These are phyloP conservation scores for Dentipellis sp. DNA, from an alignment of 768 basidiomycete species.

Conservation along the genomic window DNA sequence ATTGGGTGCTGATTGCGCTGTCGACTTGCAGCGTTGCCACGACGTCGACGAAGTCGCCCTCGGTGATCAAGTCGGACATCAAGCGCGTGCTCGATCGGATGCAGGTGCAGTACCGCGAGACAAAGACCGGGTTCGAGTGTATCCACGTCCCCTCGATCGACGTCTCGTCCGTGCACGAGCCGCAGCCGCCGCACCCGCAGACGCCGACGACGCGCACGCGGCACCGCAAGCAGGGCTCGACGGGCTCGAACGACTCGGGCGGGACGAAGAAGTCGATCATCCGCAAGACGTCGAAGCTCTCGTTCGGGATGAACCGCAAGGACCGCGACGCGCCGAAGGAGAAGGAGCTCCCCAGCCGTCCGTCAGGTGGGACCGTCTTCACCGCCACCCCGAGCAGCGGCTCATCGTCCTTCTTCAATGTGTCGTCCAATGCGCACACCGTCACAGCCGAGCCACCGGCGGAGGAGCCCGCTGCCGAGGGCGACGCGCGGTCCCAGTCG, in stretches of 20 bases:
- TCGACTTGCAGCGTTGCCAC: constrained; percentile 67
- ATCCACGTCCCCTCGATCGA: constrained; percentile 94
- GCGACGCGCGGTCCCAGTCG: constrained; percentile 27
- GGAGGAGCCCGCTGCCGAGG: constrained; percentile 17
- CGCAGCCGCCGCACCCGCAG: constrained; percentile 10
- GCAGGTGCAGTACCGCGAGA: constrained; percentile 91
- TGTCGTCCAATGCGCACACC: constrained; percentile 45
- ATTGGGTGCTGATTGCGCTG: constrained; percentile 1
- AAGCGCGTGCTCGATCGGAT: constrained; percentile 83
- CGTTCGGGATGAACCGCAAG: constrained; percentile 56
- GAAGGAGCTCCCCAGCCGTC: constrained; percentile 28
- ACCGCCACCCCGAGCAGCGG: constrained; percentile 65
- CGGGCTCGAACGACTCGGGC: constrained; percentile 43
- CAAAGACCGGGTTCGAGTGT: constrained; percentile 89
- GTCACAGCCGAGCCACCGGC: constrained; percentile 24
- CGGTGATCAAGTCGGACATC: constrained; percentile 77
- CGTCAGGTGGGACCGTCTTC: constrained; percentile 38
- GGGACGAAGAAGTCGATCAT: constrained; percentile 45
- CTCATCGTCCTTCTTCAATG: constrained; percentile 83
- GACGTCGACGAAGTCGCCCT: constrained; percentile 83
- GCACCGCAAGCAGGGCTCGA: constrained; percentile 36
- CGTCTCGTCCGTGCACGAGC: constrained; percentile 56
- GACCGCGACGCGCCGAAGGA: constrained; percentile 36
- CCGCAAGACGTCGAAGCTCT: constrained; percentile 72
- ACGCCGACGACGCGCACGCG: constrained; percentile 24